Conservation (phyloP, 805 yeast genomes). For the Metschnikowia cerradonensis region DNA sequence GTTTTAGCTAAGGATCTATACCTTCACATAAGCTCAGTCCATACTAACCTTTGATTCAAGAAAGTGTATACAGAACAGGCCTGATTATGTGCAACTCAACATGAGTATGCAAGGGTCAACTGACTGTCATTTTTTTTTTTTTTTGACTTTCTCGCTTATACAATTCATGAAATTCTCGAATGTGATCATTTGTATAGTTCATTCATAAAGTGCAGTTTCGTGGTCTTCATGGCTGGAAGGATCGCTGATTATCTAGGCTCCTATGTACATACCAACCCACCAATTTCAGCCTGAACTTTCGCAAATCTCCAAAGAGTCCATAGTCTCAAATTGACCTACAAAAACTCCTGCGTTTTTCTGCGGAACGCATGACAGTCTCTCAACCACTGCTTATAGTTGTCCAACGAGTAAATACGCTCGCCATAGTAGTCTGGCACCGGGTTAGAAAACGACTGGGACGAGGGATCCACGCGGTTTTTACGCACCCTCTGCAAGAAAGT, state of each 20-base stretch:
- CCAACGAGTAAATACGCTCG: conserved; percentile 83
- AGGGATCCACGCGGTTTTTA: conserved; percentile 85
- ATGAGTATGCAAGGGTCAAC: too few relatives aligned
- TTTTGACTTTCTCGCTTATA: too few relatives aligned
- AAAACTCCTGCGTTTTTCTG: conserved; percentile 73
- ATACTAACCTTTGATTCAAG: too few relatives aligned
- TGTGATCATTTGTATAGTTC: too few relatives aligned
- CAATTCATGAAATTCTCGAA: too few relatives aligned
- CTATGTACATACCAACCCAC: background rate
- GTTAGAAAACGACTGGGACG: conserved; percentile 82
- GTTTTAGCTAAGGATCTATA: too few relatives aligned
- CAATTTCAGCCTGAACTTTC: background rate
- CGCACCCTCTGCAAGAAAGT: conserved; percentile 70
- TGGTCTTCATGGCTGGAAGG: too few relatives aligned
- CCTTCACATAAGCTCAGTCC: too few relatives aligned
- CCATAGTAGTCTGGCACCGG: conserved; percentile 99
- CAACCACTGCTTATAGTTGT: conserved; percentile 90
- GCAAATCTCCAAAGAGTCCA: background rate
- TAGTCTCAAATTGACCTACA: conserved; percentile 27
- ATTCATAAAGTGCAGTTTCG: too few relatives aligned
- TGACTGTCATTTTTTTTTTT: too few relatives aligned
- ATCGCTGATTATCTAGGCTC: background rate
- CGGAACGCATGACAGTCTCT: conserved; percentile 90
- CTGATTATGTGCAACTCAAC: too few relatives aligned
- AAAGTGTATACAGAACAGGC: too few relatives aligned